Evolutionary conservation across 768 basidiomycete genomes (phyloP).

Genomic region (Amanita brunnescens): DNA sequence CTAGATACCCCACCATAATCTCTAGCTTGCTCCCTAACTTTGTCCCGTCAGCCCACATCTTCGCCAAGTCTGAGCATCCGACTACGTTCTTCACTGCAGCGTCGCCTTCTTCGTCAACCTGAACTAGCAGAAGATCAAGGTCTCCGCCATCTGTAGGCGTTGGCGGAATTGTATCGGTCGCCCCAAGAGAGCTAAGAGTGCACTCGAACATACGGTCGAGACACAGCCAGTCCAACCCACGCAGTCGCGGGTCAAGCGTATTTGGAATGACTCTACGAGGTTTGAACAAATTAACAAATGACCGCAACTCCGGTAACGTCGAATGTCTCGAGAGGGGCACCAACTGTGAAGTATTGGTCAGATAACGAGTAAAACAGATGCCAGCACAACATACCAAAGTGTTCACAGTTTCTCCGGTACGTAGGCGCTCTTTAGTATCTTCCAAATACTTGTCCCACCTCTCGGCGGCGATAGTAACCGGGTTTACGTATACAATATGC

Average conservation of each 20-base stretch:
- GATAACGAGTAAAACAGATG: not conserved
- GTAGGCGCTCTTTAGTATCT: constrained; percentile 31
- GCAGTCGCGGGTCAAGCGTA: constrained; percentile 45
- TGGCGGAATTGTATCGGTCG: not conserved
- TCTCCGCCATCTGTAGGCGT: not conserved
- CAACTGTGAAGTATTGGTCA: constrained; percentile 34
- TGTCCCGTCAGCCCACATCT: constrained; percentile 47
- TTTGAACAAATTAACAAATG: constrained; percentile 74
- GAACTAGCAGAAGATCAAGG: constrained; percentile 9
- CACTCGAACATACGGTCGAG: constrained; percentile 61
- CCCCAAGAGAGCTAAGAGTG: constrained; percentile 33
- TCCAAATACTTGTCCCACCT: constrained; percentile 43
- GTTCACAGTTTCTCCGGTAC: constrained; percentile 36
- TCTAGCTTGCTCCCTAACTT: constrained; percentile 35
- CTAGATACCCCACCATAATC: constrained; percentile 36
- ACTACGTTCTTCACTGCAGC: constrained; percentile 59
- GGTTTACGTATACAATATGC: constrained; percentile 77
- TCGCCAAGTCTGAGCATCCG: constrained; percentile 35
- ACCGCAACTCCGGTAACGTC: constrained; percentile 74
- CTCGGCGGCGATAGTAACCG: constrained; percentile 55
- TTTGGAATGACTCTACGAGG: constrained; percentile 77
- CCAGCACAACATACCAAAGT: constrained; percentile 57
- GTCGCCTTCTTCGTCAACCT: constrained; percentile 29
- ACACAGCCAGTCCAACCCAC: constrained; percentile 63
- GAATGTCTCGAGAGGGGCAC: constrained; percentile 86